A percentile compares a stretch with the other conserved stretches of the same genome.
Evolutionary conservation across 2,329 filamentous ascomycete genomes (phyloP).

Genomic region (Fusarium sp.): DNA sequence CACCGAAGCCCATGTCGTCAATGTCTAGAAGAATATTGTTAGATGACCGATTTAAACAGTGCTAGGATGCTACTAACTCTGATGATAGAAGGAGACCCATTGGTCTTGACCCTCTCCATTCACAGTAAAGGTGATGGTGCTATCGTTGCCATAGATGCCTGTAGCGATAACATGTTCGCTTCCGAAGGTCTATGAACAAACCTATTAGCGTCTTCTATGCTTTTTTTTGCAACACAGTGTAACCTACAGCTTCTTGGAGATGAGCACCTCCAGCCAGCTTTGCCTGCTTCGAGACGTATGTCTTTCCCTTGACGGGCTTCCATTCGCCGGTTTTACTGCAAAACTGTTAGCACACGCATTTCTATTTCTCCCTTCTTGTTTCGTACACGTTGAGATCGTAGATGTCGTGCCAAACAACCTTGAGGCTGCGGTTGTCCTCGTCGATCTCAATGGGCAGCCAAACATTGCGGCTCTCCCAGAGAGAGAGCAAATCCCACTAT

Average conservation of each 20-base stretch:
- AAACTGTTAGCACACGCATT: background rate
- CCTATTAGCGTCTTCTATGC: fast-evolving
- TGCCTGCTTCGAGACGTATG: constrained; percentile 59
- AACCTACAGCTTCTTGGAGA: constrained; percentile 60
- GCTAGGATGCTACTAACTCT: no score
- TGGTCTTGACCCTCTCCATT: constrained; percentile 61
- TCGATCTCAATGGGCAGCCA: constrained; percentile 67
- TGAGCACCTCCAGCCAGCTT: constrained; percentile 57
- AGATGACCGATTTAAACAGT: no score
- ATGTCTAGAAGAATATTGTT: constrained; percentile 50
- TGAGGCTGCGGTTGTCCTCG: constrained; percentile 60
- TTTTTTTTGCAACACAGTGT: fast-evolving
- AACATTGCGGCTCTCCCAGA: constrained; percentile 67
- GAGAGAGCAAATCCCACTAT: constrained; percentile 62
- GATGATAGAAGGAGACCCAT: constrained; percentile 68
- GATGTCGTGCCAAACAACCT: constrained; percentile 64
- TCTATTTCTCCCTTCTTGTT: background rate
- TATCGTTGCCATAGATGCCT: constrained; percentile 64
- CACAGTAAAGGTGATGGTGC: constrained; percentile 62
- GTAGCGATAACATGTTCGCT: constrained; percentile 60
- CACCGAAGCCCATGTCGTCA: constrained; percentile 71
- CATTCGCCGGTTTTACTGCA: constrained; percentile 59
- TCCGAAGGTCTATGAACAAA: constrained; percentile 53
- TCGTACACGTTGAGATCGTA: constrained; percentile 64
- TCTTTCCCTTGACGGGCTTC: constrained; percentile 58